phyloP scores from a whole-genome alignment of 495 filamentous ascomycete species.

The Thermothielavioides terrestris region DNA sequence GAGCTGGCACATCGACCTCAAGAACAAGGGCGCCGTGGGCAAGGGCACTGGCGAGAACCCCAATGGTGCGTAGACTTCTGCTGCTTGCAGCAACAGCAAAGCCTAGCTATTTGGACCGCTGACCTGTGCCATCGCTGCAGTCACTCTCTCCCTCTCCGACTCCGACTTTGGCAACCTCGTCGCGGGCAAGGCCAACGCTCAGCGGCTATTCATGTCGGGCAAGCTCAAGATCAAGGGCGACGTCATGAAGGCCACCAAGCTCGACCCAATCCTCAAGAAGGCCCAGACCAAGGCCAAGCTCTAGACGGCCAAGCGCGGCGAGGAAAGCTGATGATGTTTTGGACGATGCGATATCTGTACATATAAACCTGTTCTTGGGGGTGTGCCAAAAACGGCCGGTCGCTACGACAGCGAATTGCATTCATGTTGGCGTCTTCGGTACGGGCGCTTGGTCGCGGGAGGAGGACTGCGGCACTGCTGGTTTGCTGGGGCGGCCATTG shows the following conservation, averaged over 20 bases:
- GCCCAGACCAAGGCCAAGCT: conserved; percentile 77
- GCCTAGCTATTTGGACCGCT: too few relatives aligned
- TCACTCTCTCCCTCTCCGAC: conserved; percentile 77
- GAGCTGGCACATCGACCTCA: conserved; percentile 93
- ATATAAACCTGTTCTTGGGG: background rate
- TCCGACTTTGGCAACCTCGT: conserved; percentile 77
- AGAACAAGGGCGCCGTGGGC: conserved; percentile 74
- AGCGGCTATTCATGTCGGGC: conserved; percentile 91
- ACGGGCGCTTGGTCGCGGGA: too few relatives aligned
- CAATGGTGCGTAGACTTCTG: conserved; percentile 56
- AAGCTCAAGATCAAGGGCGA: conserved; percentile 98
- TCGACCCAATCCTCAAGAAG: conserved; percentile 89
- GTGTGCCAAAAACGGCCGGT: background rate
- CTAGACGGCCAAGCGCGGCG: conserved; percentile 32
- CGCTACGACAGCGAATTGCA: background rate
- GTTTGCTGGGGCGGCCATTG: too few relatives aligned
- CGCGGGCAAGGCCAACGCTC: conserved; percentile 83
- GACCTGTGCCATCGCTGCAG: too few relatives aligned
- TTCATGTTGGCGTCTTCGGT: too few relatives aligned
- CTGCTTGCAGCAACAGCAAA: too few relatives aligned
- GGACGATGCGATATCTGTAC: too few relatives aligned
- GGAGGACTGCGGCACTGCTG: too few relatives aligned
- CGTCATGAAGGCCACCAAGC: conserved; percentile 98
- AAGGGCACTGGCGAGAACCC: conserved; percentile 73
- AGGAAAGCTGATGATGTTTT: conserved; percentile 2